Evolutionary conservation across 805 yeast genomes (phyloP), one percentile per base, ranked within the genome.

Genomic region (Starmerella powellii): DNA sequence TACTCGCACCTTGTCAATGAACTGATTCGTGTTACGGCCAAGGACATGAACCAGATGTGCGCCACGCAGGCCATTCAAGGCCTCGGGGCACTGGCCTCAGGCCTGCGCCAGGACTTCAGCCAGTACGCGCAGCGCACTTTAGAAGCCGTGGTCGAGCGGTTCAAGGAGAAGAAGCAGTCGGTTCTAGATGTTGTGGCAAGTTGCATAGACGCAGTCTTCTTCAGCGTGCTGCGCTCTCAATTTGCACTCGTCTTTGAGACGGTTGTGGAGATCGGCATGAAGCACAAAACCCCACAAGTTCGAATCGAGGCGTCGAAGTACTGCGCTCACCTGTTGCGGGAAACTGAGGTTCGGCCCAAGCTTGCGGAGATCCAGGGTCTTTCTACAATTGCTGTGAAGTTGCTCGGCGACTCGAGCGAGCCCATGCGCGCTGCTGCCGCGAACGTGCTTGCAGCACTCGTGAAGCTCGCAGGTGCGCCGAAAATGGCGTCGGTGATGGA

Each of bases 1-100:
- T 85, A 78, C 59, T 49, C 70, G 6, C 78, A 70, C 2, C 60
- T 87, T n/a, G 62, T 78, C n/a, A 63, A 77, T 42, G 59, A 69
- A 1, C 66, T 85, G 50, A 73, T 78, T n/a, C 78, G 76, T 51
- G 73, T 86, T 47, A 67, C 86, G 56, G 41, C 43, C 6, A 84
- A 77, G 55, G 98, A 91, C 63, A 93, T 87, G 4, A 91, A 91
- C 57, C 71, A 86, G 40, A 86, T 80, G 62, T 94, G 83, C 12
- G 95, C 82, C 0, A 78, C 81, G 13, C 55, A 79, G 24, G 84
- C 95, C 0, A 80, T 94, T 1, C 74, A 74, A 42, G 74, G 80
- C 34, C 63, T 78, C 16, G 74, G 70, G 41, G 60, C 61, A 24
- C 58, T 88, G 27, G 81, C 84, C 1, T 68, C 68, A 24, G 94